Evolutionary conservation across 1,139 yeast genomes (phyloP).

Genomic region (Kodamaea suecica): DNA sequence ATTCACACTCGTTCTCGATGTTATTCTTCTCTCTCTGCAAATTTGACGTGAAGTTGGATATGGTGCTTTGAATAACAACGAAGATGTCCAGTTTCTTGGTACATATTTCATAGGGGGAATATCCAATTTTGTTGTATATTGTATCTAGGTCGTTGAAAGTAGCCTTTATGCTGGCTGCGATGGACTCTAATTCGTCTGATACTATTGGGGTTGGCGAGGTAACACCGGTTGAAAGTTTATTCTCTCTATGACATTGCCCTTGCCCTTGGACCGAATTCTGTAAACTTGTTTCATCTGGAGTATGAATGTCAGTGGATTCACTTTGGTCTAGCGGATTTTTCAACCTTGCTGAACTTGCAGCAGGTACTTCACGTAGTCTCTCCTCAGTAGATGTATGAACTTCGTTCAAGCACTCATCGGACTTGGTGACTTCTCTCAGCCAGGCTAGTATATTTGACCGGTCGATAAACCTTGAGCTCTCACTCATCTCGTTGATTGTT

Average conservation of each 20-base stretch:
- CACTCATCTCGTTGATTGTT: neutral
- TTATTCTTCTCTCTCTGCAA: constrained; percentile 37
- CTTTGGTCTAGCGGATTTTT: no score
- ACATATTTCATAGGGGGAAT: constrained; percentile 31
- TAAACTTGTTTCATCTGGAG: no score
- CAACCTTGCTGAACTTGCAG: no score
- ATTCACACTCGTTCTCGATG: constrained; percentile 45
- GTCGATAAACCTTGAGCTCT: neutral
- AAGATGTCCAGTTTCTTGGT: constrained; percentile 40
- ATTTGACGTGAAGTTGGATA: constrained; percentile 30
- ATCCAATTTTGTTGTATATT: constrained; percentile 41
- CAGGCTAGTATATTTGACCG: neutral
- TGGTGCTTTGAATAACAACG: constrained; percentile 39
- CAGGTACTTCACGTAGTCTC: no score
- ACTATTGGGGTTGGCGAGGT: constrained; percentile 1
- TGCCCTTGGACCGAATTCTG: no score
- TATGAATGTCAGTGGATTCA: no score
- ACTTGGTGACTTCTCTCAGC: neutral
- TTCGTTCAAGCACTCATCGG: neutral
- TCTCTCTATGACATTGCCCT: neutral
- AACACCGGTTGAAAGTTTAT: neutral
- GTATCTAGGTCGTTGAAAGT: constrained; percentile 34
- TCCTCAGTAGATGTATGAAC: neutral
- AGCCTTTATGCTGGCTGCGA: constrained; percentile 22
- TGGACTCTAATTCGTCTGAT: constrained; percentile 9